These are phyloP conservation scores for Chimonanthus salicifolius DNA, from an alignment of 164 flowering plant genomes.

Conservation along the genomic window DNA sequence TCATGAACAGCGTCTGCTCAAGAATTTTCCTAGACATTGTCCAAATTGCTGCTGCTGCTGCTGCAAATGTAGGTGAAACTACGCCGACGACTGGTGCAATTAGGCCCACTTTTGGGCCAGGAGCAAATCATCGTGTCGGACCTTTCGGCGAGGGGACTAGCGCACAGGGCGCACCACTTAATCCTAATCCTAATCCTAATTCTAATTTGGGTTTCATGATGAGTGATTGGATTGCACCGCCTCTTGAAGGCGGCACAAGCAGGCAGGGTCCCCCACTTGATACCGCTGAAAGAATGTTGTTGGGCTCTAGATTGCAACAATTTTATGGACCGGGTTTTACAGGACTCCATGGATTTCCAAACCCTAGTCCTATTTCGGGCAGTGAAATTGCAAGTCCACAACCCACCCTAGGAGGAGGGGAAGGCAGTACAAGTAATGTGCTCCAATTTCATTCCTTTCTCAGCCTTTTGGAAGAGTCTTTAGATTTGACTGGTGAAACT, in stretches of 20 bases:
- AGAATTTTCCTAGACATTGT: neutral
- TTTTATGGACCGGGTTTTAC: neutral
- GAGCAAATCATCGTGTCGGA: neutral
- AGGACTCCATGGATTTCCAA: too few relatives aligned
- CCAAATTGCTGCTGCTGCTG: neutral
- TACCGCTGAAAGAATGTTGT: neutral
- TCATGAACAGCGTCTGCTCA: neutral
- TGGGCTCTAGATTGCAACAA: neutral
- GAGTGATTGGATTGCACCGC: neutral
- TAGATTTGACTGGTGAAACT: neutral
- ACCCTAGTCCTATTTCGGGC: too few relatives aligned
- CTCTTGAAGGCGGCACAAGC: neutral
- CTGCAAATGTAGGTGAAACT: neutral
- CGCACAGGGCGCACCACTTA: neutral
- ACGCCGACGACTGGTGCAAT: neutral
- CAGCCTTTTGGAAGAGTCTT: neutral
- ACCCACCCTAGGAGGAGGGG: neutral
- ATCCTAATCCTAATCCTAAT: neutral
- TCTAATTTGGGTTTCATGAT: neutral
- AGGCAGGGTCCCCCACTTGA: neutral
- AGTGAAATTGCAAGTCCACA: neutral
- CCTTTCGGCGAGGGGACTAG: neutral
- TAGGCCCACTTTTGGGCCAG: neutral
- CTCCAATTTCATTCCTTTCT: neutral
- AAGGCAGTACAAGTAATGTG: neutral